These are phyloP conservation scores for Brassica balearica DNA, from an alignment of 441 rosid species.

Conservation along the genomic window DNA sequence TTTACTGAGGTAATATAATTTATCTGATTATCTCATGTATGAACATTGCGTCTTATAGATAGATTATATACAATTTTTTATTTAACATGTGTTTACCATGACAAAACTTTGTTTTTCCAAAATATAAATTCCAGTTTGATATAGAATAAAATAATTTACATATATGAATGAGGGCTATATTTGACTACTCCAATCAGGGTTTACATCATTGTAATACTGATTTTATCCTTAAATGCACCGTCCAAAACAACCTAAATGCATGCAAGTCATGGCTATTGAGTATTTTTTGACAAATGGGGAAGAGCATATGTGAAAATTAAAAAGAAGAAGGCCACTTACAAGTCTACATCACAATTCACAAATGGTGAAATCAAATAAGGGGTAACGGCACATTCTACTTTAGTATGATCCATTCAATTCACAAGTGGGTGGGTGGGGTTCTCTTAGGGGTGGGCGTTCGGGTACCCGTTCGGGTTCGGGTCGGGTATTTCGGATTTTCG, in stretches of 20 bases:
- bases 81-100: not conserved
- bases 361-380: not conserved
- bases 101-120: not conserved
- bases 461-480: no score
- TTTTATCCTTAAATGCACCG: not conserved
- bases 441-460: no score
- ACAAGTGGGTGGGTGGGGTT: no score
- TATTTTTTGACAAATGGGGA: not conserved
- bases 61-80: not conserved
- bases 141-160: not conserved
- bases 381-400: no score
- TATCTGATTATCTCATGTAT: not conserved
- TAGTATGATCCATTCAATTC: no score
- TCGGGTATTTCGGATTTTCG: no score
- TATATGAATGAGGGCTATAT: not conserved
- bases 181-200: not conserved
- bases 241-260: not conserved
- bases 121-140: not conserved
- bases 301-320: not conserved
- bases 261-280: not conserved
- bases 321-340: constrained; percentile 2
- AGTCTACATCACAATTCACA: constrained; percentile 24
- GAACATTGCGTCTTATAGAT: not conserved
- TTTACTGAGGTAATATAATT: not conserved
- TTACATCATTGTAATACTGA: constrained; percentile 1